A percentile compares a stretch with the other conserved stretches of the same genome.
Evolutionary conservation across 2,329 filamentous ascomycete species (phyloP).

Genomic region (Trichoderma koningii): DNA sequence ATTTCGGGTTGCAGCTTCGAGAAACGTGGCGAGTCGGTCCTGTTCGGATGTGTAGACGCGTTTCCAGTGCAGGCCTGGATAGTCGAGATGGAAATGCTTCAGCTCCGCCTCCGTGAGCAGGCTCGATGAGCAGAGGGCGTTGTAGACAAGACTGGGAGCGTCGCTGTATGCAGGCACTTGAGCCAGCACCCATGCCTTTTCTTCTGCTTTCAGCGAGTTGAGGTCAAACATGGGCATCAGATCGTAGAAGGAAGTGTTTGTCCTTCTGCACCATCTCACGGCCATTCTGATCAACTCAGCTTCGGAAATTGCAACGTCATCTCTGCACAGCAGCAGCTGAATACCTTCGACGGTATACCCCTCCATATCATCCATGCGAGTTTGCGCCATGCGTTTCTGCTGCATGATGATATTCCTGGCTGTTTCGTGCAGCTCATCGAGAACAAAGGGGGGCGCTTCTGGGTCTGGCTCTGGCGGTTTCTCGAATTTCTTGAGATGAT

Average conservation of each 20-base stretch:
- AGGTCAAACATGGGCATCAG: conserved; percentile 39
- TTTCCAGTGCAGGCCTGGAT: conserved; percentile 43
- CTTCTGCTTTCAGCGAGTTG: conserved; percentile 37
- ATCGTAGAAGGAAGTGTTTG: conserved; percentile 33
- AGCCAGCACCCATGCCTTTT: conserved; percentile 43
- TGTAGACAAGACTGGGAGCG: conserved; percentile 38
- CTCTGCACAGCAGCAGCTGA: conserved; percentile 39
- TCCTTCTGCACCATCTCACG: conserved; percentile 40
- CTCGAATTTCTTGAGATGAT: conserved; percentile 37
- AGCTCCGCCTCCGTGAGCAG: conserved; percentile 39
- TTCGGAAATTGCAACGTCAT: conserved; percentile 42
- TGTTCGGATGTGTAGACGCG: conserved; percentile 38
- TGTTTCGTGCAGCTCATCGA: conserved; percentile 42
- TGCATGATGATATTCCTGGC: conserved; percentile 31
- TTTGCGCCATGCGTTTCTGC: not conserved
- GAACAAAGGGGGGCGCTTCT: conserved; percentile 38
- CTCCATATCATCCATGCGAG: conserved; percentile 25
- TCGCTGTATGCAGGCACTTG: conserved; percentile 37
- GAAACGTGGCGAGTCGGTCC: conserved; percentile 42
- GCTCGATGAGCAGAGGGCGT: conserved; percentile 42
- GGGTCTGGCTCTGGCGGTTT: conserved; percentile 34
- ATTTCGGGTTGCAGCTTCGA: conserved; percentile 36
- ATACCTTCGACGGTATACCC: conserved; percentile 35
- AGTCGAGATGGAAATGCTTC: conserved; percentile 38
- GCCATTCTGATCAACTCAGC: conserved; percentile 43